Evolutionary conservation across 2,329 filamentous ascomycete genomes (phyloP).

Genomic region (Emergomyces orientalis): DNA sequence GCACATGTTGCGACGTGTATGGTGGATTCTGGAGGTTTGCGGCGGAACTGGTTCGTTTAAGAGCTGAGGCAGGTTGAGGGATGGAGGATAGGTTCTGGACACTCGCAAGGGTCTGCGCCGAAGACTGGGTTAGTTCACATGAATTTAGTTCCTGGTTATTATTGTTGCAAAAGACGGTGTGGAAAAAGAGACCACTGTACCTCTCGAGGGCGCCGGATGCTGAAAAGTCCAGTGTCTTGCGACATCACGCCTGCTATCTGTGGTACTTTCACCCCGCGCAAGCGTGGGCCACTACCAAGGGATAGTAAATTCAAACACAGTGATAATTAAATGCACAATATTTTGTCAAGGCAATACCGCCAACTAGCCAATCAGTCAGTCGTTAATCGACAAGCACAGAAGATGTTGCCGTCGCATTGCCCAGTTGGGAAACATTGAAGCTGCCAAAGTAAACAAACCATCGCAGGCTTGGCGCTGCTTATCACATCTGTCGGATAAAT

Average conservation of each 20-base stretch:
- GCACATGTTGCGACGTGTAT: constrained; percentile 62
- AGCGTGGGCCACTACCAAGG: not conserved
- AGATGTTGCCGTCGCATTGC: not conserved
- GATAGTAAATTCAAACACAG: not conserved
- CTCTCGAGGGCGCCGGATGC: constrained; percentile 83
- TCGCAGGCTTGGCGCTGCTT: not conserved
- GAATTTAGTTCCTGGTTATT: constrained; percentile 9
- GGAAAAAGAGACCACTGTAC: constrained; percentile 39
- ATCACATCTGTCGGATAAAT: constrained; percentile 17
- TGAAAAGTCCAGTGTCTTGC: constrained; percentile 81
- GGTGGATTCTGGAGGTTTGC: constrained; percentile 55
- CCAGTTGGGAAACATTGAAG: not conserved
- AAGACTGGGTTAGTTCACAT: constrained; percentile 13
- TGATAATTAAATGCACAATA: not conserved
- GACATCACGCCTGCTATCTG: constrained; percentile 52
- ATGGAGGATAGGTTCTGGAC: constrained; percentile 76
- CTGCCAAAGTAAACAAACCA: constrained; percentile 2
- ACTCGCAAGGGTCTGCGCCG: constrained; percentile 62
- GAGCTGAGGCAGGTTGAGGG: constrained; percentile 80
- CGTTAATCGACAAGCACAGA: not conserved
- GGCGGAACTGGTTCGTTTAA: constrained; percentile 84
- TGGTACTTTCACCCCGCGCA: not conserved
- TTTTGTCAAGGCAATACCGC: not conserved
- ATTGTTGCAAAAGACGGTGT: not conserved
- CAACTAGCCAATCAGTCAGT: not conserved